These are phyloP conservation scores for Wallacemonas rigidus DNA, from an alignment of 208 protist species.

Conservation along the genomic window DNA sequence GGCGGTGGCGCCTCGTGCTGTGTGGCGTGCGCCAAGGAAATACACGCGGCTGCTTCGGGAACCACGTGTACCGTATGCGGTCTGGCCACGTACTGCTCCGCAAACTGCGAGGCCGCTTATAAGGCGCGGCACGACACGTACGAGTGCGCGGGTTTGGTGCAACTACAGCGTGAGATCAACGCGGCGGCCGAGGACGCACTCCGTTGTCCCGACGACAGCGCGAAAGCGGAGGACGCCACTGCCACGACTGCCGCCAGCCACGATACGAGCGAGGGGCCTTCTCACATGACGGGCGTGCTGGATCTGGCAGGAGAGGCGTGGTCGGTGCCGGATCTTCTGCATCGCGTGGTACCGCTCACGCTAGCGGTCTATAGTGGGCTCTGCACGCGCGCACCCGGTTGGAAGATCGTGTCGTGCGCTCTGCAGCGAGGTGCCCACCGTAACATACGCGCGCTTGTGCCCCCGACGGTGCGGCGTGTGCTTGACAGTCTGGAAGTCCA, in stretches of 20 bases:
- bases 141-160: constrained; percentile 37
- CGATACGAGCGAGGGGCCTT: background rate
- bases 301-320: constrained; percentile 36
- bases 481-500: background rate
- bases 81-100: constrained; percentile 41
- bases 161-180: constrained; percentile 20
- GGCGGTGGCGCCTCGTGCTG: constrained; percentile 16
- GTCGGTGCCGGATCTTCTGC: constrained; percentile 26
- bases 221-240: background rate
- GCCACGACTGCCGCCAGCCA: background rate
- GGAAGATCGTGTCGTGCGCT: constrained; percentile 21
- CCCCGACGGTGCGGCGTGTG: constrained; percentile 18
- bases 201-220: background rate
- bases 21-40: constrained; percentile 21
- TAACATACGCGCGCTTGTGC: constrained; percentile 23
- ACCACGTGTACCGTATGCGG: constrained; percentile 33
- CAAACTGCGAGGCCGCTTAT: constrained; percentile 34
- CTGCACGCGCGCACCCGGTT: constrained; percentile 18
- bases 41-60: background rate
- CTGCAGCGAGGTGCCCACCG: constrained; percentile 29
- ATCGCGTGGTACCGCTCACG: constrained; percentile 32
- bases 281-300: constrained; percentile 21
- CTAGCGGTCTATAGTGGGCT: constrained; percentile 41
- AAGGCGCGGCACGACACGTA: constrained; percentile 28
- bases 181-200: background rate